A percentile compares a stretch with the other conserved stretches of the same genome.
Evolutionary conservation across 2,329 filamentous ascomycete genomes (phyloP).

Genomic region (Pseudogymnoascus sp.): DNA sequence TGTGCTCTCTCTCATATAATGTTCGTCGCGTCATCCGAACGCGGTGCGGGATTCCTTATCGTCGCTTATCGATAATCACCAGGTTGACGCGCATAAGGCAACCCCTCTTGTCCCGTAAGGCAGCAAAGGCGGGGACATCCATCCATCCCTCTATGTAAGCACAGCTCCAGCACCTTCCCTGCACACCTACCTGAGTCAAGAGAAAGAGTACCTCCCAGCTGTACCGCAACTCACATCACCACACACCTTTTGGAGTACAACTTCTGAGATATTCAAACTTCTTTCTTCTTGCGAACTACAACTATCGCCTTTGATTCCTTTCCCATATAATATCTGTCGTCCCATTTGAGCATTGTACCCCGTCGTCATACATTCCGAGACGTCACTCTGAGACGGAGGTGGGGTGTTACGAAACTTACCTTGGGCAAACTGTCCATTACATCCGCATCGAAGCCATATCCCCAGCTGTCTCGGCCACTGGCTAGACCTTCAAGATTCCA

Average conservation of each 20-base stretch:
- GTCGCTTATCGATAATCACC: conserved; percentile 9
- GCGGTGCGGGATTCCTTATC: conserved; percentile 5
- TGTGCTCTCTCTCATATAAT: conserved; percentile 12
- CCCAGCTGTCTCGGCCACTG: conserved; percentile 2
- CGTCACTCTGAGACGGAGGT: conserved; percentile 4
- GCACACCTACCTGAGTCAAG: conserved; percentile 2
- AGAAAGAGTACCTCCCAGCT: not conserved
- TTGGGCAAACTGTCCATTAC: conserved; percentile 3
- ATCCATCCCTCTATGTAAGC: not conserved
- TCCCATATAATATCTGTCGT: not conserved
- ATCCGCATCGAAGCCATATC: conserved; percentile 1
- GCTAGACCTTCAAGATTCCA: conserved; percentile 10
- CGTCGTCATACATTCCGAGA: not conserved
- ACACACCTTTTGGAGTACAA: not conserved
- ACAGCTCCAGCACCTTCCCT: conserved; percentile 10
- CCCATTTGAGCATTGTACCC: not conserved
- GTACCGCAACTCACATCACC: not conserved
- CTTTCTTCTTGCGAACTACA: not conserved
- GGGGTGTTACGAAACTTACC: not conserved
- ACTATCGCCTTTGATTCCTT: not conserved
- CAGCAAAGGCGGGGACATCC: conserved; percentile 6
- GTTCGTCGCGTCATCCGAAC: conserved; percentile 7
- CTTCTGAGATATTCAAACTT: not conserved
- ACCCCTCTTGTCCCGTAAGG: not conserved
- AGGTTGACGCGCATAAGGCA: conserved; percentile 7